Conservation (phyloP, 768 basidiomycete species). For the Termitomyces sp. region DNA sequence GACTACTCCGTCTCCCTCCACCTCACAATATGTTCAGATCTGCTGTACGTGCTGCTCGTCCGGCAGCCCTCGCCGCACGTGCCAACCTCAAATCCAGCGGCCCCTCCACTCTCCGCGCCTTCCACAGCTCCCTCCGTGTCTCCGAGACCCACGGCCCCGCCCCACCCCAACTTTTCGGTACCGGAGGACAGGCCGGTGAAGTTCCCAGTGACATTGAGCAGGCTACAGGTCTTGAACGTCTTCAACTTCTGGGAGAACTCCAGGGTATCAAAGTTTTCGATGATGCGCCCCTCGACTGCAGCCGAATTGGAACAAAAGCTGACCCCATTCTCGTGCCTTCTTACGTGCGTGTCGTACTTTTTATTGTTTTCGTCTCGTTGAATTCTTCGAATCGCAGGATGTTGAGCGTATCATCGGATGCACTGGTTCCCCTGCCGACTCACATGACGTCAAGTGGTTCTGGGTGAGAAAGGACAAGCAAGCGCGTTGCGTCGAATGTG, state of each 20-base stretch:
- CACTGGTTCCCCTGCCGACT: constrained; percentile 92
- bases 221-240: constrained; percentile 94
- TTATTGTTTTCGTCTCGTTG: neutral
- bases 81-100: constrained; percentile 26
- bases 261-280: constrained; percentile 91
- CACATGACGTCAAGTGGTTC: constrained; percentile 92
- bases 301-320: constrained; percentile 80
- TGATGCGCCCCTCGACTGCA: constrained; percentile 75
- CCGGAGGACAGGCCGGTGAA: constrained; percentile 66
- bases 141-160: constrained; percentile 49
- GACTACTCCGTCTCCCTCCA: constrained; percentile 18
- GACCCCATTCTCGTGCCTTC: constrained; percentile 87
- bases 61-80: constrained; percentile 34
- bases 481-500: constrained; percentile 88
- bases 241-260: constrained; percentile 85
- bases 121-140: constrained; percentile 53
- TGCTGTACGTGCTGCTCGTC: constrained; percentile 41
- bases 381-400: constrained; percentile 40
- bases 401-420: constrained; percentile 85
- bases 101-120: constrained; percentile 38
- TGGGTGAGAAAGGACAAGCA: constrained; percentile 57
- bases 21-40: constrained; percentile 36
- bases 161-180: constrained; percentile 63
- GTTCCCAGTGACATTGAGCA: constrained; percentile 85
- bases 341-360: constrained; percentile 48